Base-by-base conservation (phyloP, 305 asterid species). In the Fraxinus paxiana region DNA sequence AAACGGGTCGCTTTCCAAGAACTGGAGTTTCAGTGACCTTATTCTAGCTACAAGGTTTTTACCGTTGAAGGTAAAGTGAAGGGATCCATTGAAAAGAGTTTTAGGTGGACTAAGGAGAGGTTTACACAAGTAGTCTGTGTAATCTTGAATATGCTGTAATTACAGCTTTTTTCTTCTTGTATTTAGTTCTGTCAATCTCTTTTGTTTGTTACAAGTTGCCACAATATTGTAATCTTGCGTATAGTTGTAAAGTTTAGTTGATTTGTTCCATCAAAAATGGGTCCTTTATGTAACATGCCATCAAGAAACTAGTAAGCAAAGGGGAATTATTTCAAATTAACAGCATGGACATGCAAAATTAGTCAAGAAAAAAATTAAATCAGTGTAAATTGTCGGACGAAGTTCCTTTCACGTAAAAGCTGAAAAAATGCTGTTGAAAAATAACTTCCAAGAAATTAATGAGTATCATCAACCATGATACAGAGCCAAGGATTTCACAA, bases 51-150 rank as follows among this genome's bases (percentile, higher is more conserved):
- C 84, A 92, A 92, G 84, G 94, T 88, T 0, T 94, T 90, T 72
- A 71, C 88, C 1, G 98, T 92, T 77, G 97, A 94, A 84, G 98
- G 92, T 2, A 92, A 94, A 74, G 85, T 94, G 31, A 93, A 94
- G 82, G 95, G 95, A 7, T 94, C 98, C 0, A 34, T 93, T 0
- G 92, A 87, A 88, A 93, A 90, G 78, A 88, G 96, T 81, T 87
- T 92, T 83, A 85, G 90, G 84, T 94, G 97, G 97, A 38, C 91
- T 78, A 93, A 90, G 56, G 92, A 91, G 35, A 89, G 92, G 86
- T 94, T 75, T 43, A 81, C 87, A 73, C 80, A 80, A 81, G 86
- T 92, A 76, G 77, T 92, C 37, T 78, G 90, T 84, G 91, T 94
- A 54, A 54, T 4, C 2, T 15, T 48, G 20, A 48, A 48, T 48